Evolutionary conservation across 768 basidiomycete genomes (phyloP).

Genomic region (Lactarius pseudohatsudake): DNA sequence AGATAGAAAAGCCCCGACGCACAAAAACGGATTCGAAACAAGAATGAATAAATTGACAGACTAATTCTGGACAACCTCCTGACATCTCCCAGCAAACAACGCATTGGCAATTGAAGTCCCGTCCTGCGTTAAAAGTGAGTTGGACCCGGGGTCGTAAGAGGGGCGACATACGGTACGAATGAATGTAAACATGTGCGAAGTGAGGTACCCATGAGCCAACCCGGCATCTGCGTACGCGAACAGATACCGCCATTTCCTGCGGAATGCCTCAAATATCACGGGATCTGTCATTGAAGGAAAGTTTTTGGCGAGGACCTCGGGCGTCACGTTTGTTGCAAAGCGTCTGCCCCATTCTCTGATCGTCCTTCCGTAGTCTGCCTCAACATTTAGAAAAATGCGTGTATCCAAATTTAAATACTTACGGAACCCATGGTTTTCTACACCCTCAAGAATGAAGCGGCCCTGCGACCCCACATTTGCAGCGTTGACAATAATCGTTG

Average conservation of each 20-base stretch:
- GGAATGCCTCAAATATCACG: conserved; percentile 63
- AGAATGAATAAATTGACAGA: too few species aligned
- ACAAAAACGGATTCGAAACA: too few species aligned
- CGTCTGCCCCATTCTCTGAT: conserved; percentile 35
- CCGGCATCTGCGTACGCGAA: conserved; percentile 76
- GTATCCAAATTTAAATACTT: conserved; percentile 31
- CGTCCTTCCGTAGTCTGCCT: conserved; percentile 31
- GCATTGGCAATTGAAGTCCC: neutral
- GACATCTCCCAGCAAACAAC: neutral
- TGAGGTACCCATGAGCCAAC: conserved; percentile 75
- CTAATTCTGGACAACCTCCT: neutral
- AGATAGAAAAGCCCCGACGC: too few species aligned
- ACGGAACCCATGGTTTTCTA: conserved; percentile 85
- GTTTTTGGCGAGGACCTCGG: conserved; percentile 55
- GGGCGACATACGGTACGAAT: conserved; percentile 49
- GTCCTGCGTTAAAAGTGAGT: neutral
- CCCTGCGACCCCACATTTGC: conserved; percentile 69
- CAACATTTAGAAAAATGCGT: conserved; percentile 10
- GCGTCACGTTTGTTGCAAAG: conserved; percentile 48
- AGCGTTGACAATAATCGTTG: conserved; percentile 72
- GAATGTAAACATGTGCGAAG: conserved; percentile 76
- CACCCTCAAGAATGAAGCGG: conserved; percentile 77
- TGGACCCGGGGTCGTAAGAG: neutral
- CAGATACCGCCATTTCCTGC: conserved; percentile 76
- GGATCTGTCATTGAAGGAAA: conserved; percentile 58